Evolutionary conservation across 495 filamentous ascomycete genomes (phyloP), one percentile per base, ranked within the genome.

Genomic region (Lasiosphaeris hirsuta): DNA sequence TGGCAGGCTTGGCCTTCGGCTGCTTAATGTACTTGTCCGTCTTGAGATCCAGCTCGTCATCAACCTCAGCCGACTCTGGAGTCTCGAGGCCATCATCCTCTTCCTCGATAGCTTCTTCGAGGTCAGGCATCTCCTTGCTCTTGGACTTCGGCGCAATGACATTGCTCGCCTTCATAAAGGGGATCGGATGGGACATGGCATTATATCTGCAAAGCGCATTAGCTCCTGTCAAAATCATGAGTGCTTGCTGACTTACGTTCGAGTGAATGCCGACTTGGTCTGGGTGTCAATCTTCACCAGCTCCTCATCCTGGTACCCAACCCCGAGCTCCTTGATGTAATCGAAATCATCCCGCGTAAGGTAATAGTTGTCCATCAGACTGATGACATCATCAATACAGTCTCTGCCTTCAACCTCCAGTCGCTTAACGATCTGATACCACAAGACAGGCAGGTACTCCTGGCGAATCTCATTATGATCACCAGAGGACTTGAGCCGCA

Each of bases 1-100:
- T 80, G 1, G 75, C 71, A 44, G 71, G 70, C 75, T 89, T 90
- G 51, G 76, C 75, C 78, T 96, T 96, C 9, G 92, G 88, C 65
- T 85, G 78, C 72, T 93, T 96, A 68, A 97, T 90, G 70, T 96
- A 97, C 69, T 97, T 97, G 69, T 97, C 95, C 69, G 94, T 96
- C 64, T 85, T 88, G 19, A 97, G 68, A 67, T 96, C 91, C 39
- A 85, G 69, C n/a, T 90, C 86, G 18, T 90, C 87, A 1, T 85
- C 80, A 1, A 87, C 81, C 2, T 87, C 82, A 46, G 82, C 85
- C 4, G 70, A 79, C 11, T 85, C 83, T 9, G 80, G 80, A 34
- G 84, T 81, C 35, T 86, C 79, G 19, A 83, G 73, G 7, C 81
- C 85, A 35, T 90, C 92, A 47, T 96, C 93, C 11, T 90, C 92